Evolutionary conservation across 2,329 filamentous ascomycete species (phyloP).

Genomic region (Fusarium annulatum): DNA sequence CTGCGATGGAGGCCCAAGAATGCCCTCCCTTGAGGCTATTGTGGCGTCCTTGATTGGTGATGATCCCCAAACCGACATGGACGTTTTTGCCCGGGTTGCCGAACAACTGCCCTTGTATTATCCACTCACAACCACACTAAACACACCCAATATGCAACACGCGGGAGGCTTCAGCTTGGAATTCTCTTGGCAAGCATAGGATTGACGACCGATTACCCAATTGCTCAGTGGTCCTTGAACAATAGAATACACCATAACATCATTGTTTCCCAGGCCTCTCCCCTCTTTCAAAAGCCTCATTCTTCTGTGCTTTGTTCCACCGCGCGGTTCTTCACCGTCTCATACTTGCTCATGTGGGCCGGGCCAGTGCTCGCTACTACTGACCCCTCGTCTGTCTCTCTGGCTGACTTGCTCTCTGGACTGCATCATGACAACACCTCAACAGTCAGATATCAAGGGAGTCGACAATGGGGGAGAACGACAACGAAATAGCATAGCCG

Average conservation of each 20-base stretch:
- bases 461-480: constrained; percentile 18
- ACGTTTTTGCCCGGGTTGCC: constrained; percentile 16
- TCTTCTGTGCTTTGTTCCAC: constrained; percentile 3
- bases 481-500: constrained; percentile 8
- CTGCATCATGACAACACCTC: constrained; percentile 38
- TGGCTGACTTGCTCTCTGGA: constrained; percentile 5
- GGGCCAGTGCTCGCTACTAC: constrained; percentile 16
- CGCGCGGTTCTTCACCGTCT: constrained; percentile 14
- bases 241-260: constrained; percentile 22
- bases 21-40: constrained; percentile 6
- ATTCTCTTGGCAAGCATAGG: constrained; percentile 18
- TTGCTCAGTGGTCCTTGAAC: background rate
- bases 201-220: constrained; percentile 23
- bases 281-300: constrained; percentile 14
- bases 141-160: constrained; percentile 29
- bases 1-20: background rate
- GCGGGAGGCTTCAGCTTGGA: constrained; percentile 27
- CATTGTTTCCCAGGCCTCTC: constrained; percentile 12
- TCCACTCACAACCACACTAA: constrained; percentile 36
- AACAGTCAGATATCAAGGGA: constrained; percentile 28
- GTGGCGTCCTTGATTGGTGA: constrained; percentile 27
- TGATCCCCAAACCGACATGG: constrained; percentile 15
- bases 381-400: constrained; percentile 27
- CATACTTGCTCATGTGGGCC: constrained; percentile 14
- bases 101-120: constrained; percentile 26